Conservation (phyloP, 1,139 yeast species). For the Meyerozyma sp. region DNA sequence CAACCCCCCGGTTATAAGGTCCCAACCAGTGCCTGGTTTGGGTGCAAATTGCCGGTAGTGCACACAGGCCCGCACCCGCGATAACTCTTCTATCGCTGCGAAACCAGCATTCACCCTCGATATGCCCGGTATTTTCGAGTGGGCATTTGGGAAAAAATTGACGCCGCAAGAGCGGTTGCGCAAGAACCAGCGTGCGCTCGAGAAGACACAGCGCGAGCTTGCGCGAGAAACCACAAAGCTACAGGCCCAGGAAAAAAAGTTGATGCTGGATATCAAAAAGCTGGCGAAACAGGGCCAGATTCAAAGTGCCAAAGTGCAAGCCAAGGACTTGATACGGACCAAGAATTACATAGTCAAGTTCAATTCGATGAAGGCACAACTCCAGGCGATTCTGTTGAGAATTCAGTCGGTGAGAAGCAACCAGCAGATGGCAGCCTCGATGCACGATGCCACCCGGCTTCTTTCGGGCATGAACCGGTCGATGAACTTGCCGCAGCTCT, state of each 20-base stretch:
- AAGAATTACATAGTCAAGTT: conserved; percentile 78
- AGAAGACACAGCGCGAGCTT: conserved; percentile 88
- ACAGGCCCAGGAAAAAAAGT: conserved; percentile 86
- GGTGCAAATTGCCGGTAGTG: neutral
- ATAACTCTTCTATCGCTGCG: neutral
- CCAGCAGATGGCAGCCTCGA: conserved; percentile 91
- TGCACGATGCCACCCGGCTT: conserved; percentile 91
- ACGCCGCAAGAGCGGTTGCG: conserved; percentile 95
- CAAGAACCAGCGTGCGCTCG: conserved; percentile 91
- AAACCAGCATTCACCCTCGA: neutral
- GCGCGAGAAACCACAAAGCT: conserved; percentile 81
- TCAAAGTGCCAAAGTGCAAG: conserved; percentile 88
- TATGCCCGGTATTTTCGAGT: conserved; percentile 65
- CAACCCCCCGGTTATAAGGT: neutral
- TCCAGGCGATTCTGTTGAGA: conserved; percentile 88
- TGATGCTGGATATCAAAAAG: conserved; percentile 79
- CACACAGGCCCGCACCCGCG: neutral
- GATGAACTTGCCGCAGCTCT: conserved; percentile 87
- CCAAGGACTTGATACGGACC: conserved; percentile 89
- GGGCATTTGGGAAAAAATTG: conserved; percentile 92
- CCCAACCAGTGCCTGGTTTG: neutral
- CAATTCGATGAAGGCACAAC: conserved; percentile 89
- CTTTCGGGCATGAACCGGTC: conserved; percentile 81
- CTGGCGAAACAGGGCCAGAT: conserved; percentile 88
- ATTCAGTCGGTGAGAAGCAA: conserved; percentile 88